phyloP scores from a whole-genome alignment of 768 basidiomycete genomes.

The Termitomyces sp. region DNA sequence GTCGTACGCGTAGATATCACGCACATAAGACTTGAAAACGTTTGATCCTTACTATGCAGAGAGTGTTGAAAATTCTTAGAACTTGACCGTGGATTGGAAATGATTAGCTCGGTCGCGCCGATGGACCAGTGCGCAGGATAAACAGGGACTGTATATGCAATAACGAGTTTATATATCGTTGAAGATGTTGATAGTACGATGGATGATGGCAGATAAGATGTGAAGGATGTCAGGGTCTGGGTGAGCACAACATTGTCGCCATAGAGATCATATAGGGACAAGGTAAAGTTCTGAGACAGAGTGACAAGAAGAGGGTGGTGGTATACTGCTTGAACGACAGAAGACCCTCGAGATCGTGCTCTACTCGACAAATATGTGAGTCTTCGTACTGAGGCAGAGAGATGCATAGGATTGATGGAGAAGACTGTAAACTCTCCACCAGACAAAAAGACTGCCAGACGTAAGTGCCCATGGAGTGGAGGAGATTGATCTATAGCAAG shows the following conservation, averaged over 20 bases:
- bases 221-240: conserved; percentile 71
- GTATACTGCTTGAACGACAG: conserved; percentile 63
- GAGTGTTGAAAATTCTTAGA: conserved; percentile 13
- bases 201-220: conserved; percentile 74
- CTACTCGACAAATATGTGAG: conserved; percentile 43
- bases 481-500: conserved; percentile 74
- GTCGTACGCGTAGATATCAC: conserved; percentile 57
- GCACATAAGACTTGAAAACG: conserved; percentile 28
- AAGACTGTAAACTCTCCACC: conserved; percentile 65
- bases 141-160: conserved; percentile 72
- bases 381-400: conserved; percentile 34
- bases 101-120: conserved; percentile 71
- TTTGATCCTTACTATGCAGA: conserved; percentile 4
- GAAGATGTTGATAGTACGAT: conserved; percentile 66
- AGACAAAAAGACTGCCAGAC: conserved; percentile 56
- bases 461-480: conserved; percentile 34
- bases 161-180: conserved; percentile 60
- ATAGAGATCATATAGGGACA: conserved; percentile 70
- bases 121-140: conserved; percentile 80
- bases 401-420: conserved; percentile 40
- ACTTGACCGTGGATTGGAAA: conserved; percentile 30
- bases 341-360: conserved; percentile 31
- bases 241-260: conserved; percentile 42
- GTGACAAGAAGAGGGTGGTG: conserved; percentile 75
- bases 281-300: conserved; percentile 57